A percentile compares a stretch with the other conserved stretches of the same genome.
These are phyloP conservation scores for Fusarium sp. DNA, from an alignment of 2,329 filamentous ascomycete genomes.

Conservation along the genomic window DNA sequence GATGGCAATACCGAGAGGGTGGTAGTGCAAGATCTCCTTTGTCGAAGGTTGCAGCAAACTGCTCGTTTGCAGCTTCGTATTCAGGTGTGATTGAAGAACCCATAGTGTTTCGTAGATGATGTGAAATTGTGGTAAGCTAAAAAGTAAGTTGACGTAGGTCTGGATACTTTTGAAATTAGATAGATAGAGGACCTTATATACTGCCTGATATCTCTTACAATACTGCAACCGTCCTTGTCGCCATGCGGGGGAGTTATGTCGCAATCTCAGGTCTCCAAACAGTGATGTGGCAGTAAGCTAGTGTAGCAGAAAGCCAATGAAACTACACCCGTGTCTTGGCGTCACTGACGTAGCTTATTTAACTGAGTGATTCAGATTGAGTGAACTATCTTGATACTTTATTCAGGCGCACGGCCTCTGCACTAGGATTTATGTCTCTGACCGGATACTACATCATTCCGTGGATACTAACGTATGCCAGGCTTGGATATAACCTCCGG, in stretches of 20 bases:
- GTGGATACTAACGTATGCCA: neutral
- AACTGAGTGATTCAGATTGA: neutral
- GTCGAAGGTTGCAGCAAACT: conserved; percentile 42
- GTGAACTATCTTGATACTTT: neutral
- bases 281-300: conserved; percentile 3
- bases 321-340: conserved; percentile 17
- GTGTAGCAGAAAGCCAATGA: neutral
- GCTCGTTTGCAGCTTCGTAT: conserved; percentile 43
- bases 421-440: neutral
- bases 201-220: neutral
- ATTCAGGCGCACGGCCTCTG: neutral
- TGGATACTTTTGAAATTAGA: neutral
- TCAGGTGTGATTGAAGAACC: conserved; percentile 39
- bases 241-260: conserved; percentile 41
- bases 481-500: neutral
- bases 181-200: neutral
- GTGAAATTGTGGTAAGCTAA: neutral
- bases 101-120: conserved; percentile 11
- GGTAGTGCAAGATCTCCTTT: conserved; percentile 45
- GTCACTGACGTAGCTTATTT: neutral
- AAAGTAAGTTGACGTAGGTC: neutral
- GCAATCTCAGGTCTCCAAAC: conserved; percentile 22
- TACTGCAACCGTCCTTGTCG: conserved; percentile 7
- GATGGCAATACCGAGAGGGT: conserved; percentile 37
- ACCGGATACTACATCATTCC: neutral